These are phyloP conservation scores for Pseudogymnoascus sp. DNA, from an alignment of 2,329 filamentous ascomycete genomes.

Conservation along the genomic window DNA sequence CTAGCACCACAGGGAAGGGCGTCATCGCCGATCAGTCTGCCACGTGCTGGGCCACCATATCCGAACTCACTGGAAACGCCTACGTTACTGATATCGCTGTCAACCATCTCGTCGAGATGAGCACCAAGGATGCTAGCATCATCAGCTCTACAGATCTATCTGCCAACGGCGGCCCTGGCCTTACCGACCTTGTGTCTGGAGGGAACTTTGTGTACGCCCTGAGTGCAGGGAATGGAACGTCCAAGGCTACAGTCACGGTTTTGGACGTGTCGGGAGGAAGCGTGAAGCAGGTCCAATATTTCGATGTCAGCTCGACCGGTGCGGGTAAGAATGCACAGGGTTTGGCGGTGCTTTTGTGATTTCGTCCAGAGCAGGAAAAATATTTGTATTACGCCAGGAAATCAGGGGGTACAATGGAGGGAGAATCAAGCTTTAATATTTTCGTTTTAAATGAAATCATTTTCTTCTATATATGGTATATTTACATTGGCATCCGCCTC, in stretches of 20 bases:
- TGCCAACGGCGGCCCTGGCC: slow-evolving; percentile 40
- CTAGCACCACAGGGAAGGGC: slow-evolving; percentile 37
- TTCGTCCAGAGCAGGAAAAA: background rate
- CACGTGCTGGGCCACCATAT: slow-evolving; percentile 52
- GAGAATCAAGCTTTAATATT: background rate
- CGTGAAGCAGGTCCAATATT: background rate
- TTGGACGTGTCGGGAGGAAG: slow-evolving; percentile 28
- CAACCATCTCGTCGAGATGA: slow-evolving; percentile 51
- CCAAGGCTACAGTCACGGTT: slow-evolving; percentile 30
- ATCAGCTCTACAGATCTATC: slow-evolving; percentile 35
- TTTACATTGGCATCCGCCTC: slow-evolving; percentile 57
- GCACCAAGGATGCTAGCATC: slow-evolving; percentile 40
- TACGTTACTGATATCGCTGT: slow-evolving; percentile 50
- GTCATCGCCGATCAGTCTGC: slow-evolving; percentile 44
- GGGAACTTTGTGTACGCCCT: slow-evolving; percentile 53
- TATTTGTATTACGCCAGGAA: too few species aligned
- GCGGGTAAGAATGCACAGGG: background rate
- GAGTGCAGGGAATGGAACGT: slow-evolving; percentile 21
- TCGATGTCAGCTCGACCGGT: background rate
- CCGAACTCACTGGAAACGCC: slow-evolving; percentile 38
- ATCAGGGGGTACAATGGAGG: background rate
- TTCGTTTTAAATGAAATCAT: background rate
- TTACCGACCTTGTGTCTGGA: slow-evolving; percentile 46
- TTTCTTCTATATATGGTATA: background rate
- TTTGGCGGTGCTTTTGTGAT: background rate